phyloP scores from a whole-genome alignment of 441 rosid genomes.

The Hura crepitans region DNA sequence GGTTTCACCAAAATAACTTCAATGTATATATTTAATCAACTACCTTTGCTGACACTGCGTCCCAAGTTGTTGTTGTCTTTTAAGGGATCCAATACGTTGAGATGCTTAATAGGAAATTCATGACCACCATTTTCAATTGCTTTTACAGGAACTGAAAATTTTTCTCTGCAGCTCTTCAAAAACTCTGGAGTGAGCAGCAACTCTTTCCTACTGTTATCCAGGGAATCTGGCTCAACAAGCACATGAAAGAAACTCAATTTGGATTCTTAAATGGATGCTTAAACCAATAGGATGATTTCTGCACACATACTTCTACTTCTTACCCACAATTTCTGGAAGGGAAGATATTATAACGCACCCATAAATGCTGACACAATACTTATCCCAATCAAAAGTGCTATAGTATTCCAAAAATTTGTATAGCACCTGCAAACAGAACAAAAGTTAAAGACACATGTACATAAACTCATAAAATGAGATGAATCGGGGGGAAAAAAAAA shows the following conservation, averaged over 20 bases:
- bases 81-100: slow-evolving; percentile 76
- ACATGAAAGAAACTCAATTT: not conserved
- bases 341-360: slow-evolving; percentile 58
- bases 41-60: slow-evolving; percentile 92
- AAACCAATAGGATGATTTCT: slow-evolving; percentile 9
- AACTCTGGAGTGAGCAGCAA: slow-evolving; percentile 57
- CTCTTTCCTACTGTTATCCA: slow-evolving; percentile 45
- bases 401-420: slow-evolving; percentile 75
- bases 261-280: not conserved
- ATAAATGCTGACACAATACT: slow-evolving; percentile 62
- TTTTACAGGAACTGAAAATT: slow-evolving; percentile 51
- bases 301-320: slow-evolving; percentile 15
- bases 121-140: slow-evolving; percentile 48
- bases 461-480: not conserved
- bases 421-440: slow-evolving; percentile 68
- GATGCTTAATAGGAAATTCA: slow-evolving; percentile 55
- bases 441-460: slow-evolving; percentile 1
- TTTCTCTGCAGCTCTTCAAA: slow-evolving; percentile 48
- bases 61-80: slow-evolving; percentile 84
- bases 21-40: not conserved
- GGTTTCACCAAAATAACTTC: not conserved
- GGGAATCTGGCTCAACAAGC: slow-evolving; percentile 48
- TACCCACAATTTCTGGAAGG: slow-evolving; percentile 61
- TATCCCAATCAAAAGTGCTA: slow-evolving; percentile 92
- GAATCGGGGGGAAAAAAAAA: not conserved